Percentiles rank a stretch among this genome's conserved stretches.
These are phyloP conservation scores for Tolypocladium amazonense DNA, from an alignment of 2,329 filamentous ascomycete genomes.

Conservation along the genomic window DNA sequence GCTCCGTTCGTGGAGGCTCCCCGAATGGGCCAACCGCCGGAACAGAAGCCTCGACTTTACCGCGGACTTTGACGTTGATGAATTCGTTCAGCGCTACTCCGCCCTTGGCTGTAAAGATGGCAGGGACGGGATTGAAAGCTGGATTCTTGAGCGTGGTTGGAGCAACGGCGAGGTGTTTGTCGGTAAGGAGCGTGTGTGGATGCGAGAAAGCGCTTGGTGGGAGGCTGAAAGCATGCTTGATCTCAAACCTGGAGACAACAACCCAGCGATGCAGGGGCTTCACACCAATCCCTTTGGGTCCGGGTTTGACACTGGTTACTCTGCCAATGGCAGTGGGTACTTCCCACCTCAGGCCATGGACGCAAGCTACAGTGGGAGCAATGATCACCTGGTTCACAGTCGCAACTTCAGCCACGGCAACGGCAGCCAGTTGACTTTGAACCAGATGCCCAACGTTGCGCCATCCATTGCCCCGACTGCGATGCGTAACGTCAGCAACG, in stretches of 20 bases:
- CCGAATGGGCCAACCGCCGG: conserved; percentile 92
- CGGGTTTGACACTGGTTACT: conserved; percentile 61
- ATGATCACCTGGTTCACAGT: conserved; percentile 59
- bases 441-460: conserved; percentile 24
- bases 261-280: conserved; percentile 14
- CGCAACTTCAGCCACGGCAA: conserved; percentile 47
- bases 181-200: conserved; percentile 88
- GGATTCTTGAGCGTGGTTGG: conserved; percentile 92
- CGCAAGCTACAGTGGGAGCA: conserved; percentile 53
- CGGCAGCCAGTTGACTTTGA: conserved; percentile 41
- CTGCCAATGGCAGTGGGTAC: conserved; percentile 56
- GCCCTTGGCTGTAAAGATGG: conserved; percentile 81
- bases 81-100: conserved; percentile 77
- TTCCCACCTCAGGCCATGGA: conserved; percentile 55
- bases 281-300: conserved; percentile 35
- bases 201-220: conserved; percentile 92
- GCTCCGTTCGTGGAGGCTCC: conserved; percentile 82
- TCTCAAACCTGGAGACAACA: conserved; percentile 55
- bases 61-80: conserved; percentile 88
- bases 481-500: conserved; percentile 47
- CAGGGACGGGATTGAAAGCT: conserved; percentile 84
- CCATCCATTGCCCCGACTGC: conserved; percentile 53
- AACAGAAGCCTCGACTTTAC: conserved; percentile 92
- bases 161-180: conserved; percentile 94
- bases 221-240: conserved; percentile 96